Base-by-base conservation (phyloP, 2,329 filamentous ascomycete genomes). In the Trichoderma afroharzianum region DNA sequence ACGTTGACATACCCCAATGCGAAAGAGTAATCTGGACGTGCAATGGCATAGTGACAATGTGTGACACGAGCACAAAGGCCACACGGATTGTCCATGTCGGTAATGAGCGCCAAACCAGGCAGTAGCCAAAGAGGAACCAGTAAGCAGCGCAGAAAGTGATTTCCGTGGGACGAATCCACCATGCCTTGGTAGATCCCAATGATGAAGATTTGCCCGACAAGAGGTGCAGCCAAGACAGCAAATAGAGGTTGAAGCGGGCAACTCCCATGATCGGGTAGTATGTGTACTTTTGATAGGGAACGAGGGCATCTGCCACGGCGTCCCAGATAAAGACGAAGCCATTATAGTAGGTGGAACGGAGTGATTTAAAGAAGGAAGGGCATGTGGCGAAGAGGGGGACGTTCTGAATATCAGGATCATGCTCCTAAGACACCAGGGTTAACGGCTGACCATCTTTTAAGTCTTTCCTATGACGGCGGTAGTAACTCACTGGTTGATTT, bases 371-470 rank as follows among this genome's bases (percentile, higher is more conserved):
- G 92, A 28, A 93, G 90, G 76, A 97, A 94, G 2, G 93, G 62
- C 71, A 94, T 33, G 96, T 89, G 72, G 94, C 93, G 79, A 98
- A 94, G 79, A 97, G 91, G 3, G 95, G 95, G 81, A 97, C 88
- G 80, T 97, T 92, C 79, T 95, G 90, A 76, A 98, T 98, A 79
- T 98, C 95, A 0, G 96, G 95, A 79, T 98, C 95, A 79, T 98
- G 95, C 81, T 98, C 71, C 71, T 72, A n/a, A 3, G n/a, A 57
- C 53, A 6, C 18, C 12, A 21, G 0, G 26, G 24, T 71, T 47
- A 71, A 9, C 28, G 50, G 15, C 28, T 18, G 18, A 21, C n/a
- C 43, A 26, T 12, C 6, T n/a, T 39, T 15, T 4, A 2, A 36
- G 21, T 3, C 9, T 15, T 7, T 2, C 2, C 9, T 15, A 30